A percentile compares a stretch with the other conserved stretches of the same genome.
Conservation (phyloP, 225 moss, liverwort and hornwort genomes). For the Pleurozium schreberi region DNA sequence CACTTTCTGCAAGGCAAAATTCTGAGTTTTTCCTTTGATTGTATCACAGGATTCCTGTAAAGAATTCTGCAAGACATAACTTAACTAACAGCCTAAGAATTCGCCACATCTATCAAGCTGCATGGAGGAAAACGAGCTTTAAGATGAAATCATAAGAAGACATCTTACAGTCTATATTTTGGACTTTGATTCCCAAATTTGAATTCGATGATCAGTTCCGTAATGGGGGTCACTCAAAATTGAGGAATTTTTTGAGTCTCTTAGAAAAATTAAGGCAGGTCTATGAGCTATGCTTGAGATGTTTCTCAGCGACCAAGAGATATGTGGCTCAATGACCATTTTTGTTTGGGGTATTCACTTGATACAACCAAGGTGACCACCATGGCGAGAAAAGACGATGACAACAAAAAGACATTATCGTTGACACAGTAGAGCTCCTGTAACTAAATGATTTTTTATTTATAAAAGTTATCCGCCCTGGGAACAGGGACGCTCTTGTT, state of each 20-base stretch:
- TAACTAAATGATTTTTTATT: neutral
- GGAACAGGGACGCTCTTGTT: neutral
- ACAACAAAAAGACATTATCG: neutral
- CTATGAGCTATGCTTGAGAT: neutral
- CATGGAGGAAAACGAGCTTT: neutral
- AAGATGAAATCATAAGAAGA: neutral
- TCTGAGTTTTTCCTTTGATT: neutral
- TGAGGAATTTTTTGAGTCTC: neutral
- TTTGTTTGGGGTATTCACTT: neutral
- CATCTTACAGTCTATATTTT: neutral
- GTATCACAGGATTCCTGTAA: neutral
- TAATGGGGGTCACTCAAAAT: no score
- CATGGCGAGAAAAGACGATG: neutral
- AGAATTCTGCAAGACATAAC: neutral
- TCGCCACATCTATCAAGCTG: no score
- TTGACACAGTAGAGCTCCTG: neutral
- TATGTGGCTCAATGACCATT: neutral
- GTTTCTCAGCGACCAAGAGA: neutral
- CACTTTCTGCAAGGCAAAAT: neutral
- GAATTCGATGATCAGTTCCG: neutral
- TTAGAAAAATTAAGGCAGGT: neutral
- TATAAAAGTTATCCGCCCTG: neutral
- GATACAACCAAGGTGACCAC: no score
- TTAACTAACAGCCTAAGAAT: neutral
- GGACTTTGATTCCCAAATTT: neutral